Evolutionary conservation across 2,329 filamentous ascomycete genomes (phyloP).

Genomic region (Penicillium sp.): DNA sequence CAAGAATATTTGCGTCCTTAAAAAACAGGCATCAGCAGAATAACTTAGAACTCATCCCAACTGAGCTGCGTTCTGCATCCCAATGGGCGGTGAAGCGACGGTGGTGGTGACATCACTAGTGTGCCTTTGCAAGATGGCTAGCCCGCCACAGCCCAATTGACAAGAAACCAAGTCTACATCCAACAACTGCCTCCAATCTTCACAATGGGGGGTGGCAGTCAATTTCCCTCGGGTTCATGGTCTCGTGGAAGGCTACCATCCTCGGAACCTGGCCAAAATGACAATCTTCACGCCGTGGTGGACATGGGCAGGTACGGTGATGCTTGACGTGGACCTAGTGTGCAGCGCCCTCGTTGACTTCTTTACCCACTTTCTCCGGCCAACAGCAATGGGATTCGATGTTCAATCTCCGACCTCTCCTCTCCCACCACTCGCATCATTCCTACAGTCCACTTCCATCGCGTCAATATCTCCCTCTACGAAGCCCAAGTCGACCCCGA

Average conservation of each 20-base stretch:
- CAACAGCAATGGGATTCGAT: slow-evolving; percentile 79
- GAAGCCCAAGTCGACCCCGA: slow-evolving; percentile 62
- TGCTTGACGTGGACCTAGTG: background rate
- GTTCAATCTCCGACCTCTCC: slow-evolving; percentile 79
- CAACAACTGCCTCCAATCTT: background rate
- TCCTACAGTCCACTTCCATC: slow-evolving; percentile 73
- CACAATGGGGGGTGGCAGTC: slow-evolving; percentile 13
- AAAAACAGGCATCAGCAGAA: no score
- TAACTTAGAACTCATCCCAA: no score
- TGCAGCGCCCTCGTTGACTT: background rate
- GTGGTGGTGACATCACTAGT: background rate
- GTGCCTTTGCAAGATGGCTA: background rate
- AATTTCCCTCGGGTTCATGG: background rate
- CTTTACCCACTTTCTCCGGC: background rate
- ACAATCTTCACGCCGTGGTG: slow-evolving; percentile 35
- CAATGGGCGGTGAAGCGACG: background rate
- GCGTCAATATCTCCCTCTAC: slow-evolving; percentile 79
- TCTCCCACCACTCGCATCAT: slow-evolving; percentile 72
- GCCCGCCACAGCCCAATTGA: background rate
- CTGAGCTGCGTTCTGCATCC: no score
- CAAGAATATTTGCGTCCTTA: no score
- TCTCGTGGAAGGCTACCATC: background rate
- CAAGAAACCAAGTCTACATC: background rate
- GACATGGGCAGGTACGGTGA: slow-evolving; percentile 42
- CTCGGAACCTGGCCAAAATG: slow-evolving; percentile 8